Evolutionary conservation across 306 rosid species (phyloP), one percentile per base, ranked within the genome.

Genomic region (Casuarina equisetifolia): DNA sequence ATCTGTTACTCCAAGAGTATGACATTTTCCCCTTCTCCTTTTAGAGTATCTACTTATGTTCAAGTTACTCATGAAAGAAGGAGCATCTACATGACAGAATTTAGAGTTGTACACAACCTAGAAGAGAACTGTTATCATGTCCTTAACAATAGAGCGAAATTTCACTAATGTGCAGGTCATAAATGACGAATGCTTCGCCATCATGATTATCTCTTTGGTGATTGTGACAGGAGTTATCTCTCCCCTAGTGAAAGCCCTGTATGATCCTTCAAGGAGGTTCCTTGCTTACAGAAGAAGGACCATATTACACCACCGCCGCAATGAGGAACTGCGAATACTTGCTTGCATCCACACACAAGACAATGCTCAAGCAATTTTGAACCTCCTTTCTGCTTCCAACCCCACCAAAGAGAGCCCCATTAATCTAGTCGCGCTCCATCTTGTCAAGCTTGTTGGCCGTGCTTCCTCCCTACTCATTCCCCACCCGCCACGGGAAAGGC

Each of bases 201-300:
- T 88, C 58, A 44, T 91, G 82, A 76, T 82, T 50, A 72, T 92
- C 58, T 73, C 91, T 55, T 48, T 86, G 52, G 49, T 92, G 76
- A 43, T 86, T 74, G 53, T 86, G 64, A 83, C 93, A 0, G 90
- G 87, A 49, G 51, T 88, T 55, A 80, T 88, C n/a, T 55, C 96
- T 15, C 91, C 88, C 32, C 12, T 86, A 63, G 86, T 91, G 51
- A 88, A 71, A 72, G 80, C 61, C 73, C 78, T 89, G 16, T 88
- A 88, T 71, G 87, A 82, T 70, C 94, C 94, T 61, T 86, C 97
- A 2, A 89, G 55, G 76, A 82, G 86, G 42, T 80, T 89, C 82
- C 52, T 86, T 57, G 90, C 93, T 77, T 86, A 84, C 79, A 85
- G 52, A 79, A 86, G 92, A 73, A 84, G 97, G 81, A 91, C 97